Base-by-base conservation (phyloP, 177 flowering plant species). In the Tripterygium wilfordii region DNA sequence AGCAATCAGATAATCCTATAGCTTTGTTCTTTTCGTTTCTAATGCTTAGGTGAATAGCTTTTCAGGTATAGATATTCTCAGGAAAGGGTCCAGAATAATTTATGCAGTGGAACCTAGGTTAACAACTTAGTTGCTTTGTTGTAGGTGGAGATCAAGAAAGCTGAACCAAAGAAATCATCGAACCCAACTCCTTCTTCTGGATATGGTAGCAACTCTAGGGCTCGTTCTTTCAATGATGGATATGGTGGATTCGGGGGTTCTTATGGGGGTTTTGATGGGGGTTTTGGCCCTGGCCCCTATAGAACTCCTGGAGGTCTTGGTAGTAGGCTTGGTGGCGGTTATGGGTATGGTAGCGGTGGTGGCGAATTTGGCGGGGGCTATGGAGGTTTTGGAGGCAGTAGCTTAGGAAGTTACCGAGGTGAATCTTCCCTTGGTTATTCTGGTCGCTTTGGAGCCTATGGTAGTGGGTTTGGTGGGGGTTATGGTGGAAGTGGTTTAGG, bases 111-210 rank as follows among this genome's bases (percentile, higher is more conserved):
- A 46, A 54, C 45, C 17, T 80, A 83, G 91, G 94, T 85, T 77
- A 65, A 85, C 70, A 47, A 66, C n/a, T n/a, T n/a, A n/a, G 60
- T 65, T 82, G 68, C 82, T 85, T 76, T 82, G 70, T 71, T 82
- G 78, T 82, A 88, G 96, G 96, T 88, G 63, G 96, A 88, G 71
- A 72, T 88, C 73, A 88, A 85, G 88, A 88, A 82, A 72, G 96
- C 91, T 49, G 96, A 85, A 73, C 95, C 96, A 53, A 85, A 81
- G 85, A 85, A 80, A 67, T 17, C 82, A 79, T 79, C 85, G 50
- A 76, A 80, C 65, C 75, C 72, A 31, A 70, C 79, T 39, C 65
- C 72, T 60, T 52, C 51, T 48, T 63, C 80, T 53, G 45, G 71
- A 53, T 74, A 65, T 78, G 75, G 56, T 72, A 67, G 83, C 59